These are phyloP conservation scores for Skeletonema menzelii DNA, from an alignment of 108 stramenopile genomes.

Conservation along the genomic window DNA sequence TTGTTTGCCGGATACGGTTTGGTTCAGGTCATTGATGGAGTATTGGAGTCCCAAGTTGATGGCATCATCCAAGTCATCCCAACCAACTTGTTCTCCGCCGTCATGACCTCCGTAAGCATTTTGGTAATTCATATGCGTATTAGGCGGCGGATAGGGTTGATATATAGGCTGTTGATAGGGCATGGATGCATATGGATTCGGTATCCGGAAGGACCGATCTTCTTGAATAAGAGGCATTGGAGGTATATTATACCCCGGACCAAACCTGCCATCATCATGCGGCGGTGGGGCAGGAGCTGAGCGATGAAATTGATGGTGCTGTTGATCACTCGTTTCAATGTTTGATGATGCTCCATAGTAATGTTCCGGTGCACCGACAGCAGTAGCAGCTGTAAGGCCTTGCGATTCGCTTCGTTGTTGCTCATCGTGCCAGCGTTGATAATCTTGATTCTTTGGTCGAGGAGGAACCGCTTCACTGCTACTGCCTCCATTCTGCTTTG, in stretches of 20 bases:
- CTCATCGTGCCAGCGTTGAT: not conserved
- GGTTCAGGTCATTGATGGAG: not conserved
- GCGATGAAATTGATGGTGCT: not conserved
- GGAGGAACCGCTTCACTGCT: not conserved
- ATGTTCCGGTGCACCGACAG: not conserved
- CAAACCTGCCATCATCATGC: not conserved
- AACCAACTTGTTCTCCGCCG: not conserved
- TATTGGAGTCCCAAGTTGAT: not conserved
- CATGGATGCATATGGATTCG: not conserved
- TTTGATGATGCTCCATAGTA: not conserved
- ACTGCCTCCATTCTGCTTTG: not conserved
- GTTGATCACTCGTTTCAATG: not conserved
- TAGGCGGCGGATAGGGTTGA: not conserved
- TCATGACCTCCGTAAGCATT: not conserved
- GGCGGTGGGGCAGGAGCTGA: not conserved
- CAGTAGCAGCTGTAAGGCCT: not conserved
- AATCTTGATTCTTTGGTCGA: not conserved
- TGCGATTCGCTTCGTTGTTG: not conserved
- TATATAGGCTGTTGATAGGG: not conserved
- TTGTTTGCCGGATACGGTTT: not conserved
- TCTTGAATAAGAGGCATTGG: not conserved
- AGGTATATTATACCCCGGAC: not conserved
- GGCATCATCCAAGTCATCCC: not conserved
- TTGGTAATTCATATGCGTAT: not conserved
- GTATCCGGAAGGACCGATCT: not conserved